Conservation (phyloP, 805 yeast genomes). For the Suhomyces tanzawaensis region DNA sequence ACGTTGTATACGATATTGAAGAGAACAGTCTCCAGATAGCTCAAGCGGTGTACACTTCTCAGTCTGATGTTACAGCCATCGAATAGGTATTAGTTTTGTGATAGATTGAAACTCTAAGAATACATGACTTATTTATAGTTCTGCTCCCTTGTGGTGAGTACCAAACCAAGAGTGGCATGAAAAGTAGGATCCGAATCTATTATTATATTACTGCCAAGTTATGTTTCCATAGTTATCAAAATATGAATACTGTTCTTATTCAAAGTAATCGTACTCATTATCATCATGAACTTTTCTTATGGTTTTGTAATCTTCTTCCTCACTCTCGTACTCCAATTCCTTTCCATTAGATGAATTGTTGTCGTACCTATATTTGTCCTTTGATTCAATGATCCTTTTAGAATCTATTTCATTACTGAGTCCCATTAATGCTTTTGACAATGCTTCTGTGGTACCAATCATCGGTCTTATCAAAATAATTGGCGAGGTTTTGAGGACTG, state of each 20-base stretch:
- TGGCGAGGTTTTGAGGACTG: conserved; percentile 76
- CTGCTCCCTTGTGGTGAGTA: no score
- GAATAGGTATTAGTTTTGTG: conserved; percentile 11
- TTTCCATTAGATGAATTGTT: background rate
- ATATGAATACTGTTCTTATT: no score
- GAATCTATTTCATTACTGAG: conserved; percentile 79
- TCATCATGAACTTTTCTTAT: background rate
- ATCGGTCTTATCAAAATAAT: conserved; percentile 77
- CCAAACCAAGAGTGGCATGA: no score
- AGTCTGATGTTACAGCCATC: conserved; percentile 4
- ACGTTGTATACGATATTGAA: conserved; percentile 56
- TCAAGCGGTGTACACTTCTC: conserved; percentile 38
- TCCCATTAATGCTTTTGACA: conserved; percentile 80
- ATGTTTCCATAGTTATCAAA: no score
- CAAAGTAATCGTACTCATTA: background rate
- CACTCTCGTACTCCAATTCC: conserved; percentile 1
- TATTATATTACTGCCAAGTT: no score
- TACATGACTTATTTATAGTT: no score
- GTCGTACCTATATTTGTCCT: conserved; percentile 58
- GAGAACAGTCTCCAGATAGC: conserved; percentile 44
- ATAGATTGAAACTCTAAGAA: background rate
- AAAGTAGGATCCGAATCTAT: no score
- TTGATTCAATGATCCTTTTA: conserved; percentile 51
- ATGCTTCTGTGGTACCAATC: conserved; percentile 90
- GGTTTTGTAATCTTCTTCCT: conserved; percentile 3